A percentile compares a stretch with the other conserved stretches of the same genome.
These are phyloP conservation scores for Taphrina wiesneri DNA, from an alignment of 1,139 yeast species.

Conservation along the genomic window DNA sequence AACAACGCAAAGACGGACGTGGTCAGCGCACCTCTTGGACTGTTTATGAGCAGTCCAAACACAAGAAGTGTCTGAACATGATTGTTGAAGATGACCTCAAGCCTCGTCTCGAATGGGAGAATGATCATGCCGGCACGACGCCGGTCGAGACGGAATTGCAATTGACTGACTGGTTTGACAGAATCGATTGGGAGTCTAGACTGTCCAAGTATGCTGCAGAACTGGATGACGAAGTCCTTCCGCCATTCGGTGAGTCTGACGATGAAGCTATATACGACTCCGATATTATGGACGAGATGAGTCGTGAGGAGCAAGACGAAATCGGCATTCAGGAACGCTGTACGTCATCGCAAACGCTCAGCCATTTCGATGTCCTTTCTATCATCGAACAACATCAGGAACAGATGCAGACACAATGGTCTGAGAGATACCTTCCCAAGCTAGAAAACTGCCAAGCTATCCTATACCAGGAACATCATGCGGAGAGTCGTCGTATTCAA, in stretches of 20 bases:
- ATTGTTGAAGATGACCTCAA: neutral
- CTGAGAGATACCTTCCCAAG: neutral
- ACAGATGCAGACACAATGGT: neutral
- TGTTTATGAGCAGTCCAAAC: neutral
- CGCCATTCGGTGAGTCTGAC: conserved; percentile 8
- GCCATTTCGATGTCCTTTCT: neutral
- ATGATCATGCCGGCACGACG: neutral
- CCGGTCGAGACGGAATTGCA: neutral
- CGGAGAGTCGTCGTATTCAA: neutral
- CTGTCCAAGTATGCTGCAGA: neutral
- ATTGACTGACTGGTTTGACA: conserved; percentile 7
- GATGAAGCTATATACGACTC: neutral
- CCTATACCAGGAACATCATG: neutral
- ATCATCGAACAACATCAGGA: conserved; percentile 1
- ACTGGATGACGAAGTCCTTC: neutral
- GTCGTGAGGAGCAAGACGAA: neutral
- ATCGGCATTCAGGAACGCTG: neutral
- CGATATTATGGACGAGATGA: neutral
- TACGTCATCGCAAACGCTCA: neutral
- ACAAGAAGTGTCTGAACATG: neutral
- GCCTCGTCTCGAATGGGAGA: neutral
- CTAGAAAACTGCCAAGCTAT: neutral
- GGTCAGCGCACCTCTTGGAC: neutral
- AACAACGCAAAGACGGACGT: neutral
- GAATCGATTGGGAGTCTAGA: neutral